Base-by-base conservation (phyloP, 371 early-diverging fungal species). In the Actinomucor elegans region DNA sequence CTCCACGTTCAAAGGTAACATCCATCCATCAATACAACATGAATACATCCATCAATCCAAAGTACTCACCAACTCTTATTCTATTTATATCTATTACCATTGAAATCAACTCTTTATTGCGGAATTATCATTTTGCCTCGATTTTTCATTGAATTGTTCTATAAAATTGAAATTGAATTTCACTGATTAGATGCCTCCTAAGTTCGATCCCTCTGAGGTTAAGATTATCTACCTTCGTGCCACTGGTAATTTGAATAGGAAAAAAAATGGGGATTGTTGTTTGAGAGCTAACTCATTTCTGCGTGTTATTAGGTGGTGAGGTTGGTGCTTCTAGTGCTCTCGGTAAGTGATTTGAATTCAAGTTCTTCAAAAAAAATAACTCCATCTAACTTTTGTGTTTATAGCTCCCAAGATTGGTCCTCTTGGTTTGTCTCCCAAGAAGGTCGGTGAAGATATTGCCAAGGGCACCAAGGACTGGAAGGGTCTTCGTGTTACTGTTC, bases 361-460 rank as follows among this genome's bases (percentile, higher is more conserved):
- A n/a, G n/a, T n/a, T n/a, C n/a, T n/a, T 32, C 12, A 20, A 35
- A 38, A 31, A 38, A 32, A 21, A 43, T 28, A 37, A 34, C 7
- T 21, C 23, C 20, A 24, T 31, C 40, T 57, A 21, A 97, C 97
- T 99, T 83, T 91, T 99, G 53, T 92, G 96, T n/a, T n/a, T n/a
- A n/a, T n/a, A n/a, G 99, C 99, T 49, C 99, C 98, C 75, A 98
- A 96, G 88, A 93, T 98, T 63, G 99, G 99, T 91, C 98, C 98
- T 67, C 89, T 98, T 66, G 99, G 99, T 92, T 85, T 99, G 80
- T 90, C 95, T 50, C 98, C 99, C 77, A 99, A 99, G 88, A 97
- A 96, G 86, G 94, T 98, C 62, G 98, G 98, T 83, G 99, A 99
- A 83, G 99, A 99, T 79, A 97, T 99, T 56, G 97, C 96, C 81